Conservation (phyloP, 1,139 yeast genomes). For the Candida labiduridarum region DNA sequence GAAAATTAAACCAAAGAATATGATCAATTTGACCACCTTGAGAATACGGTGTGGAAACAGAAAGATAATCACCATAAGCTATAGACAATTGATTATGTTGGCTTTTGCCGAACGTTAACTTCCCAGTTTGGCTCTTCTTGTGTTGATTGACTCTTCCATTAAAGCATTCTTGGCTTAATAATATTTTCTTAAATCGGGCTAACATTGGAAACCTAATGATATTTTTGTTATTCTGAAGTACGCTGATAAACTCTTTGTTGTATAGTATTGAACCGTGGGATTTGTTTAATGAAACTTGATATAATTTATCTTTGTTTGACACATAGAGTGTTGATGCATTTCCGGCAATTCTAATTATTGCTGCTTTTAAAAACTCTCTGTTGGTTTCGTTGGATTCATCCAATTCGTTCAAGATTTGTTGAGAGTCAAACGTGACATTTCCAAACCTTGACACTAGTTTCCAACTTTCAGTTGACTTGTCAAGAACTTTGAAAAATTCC, state of each 20-base stretch:
- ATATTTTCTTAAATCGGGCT: conserved; percentile 31
- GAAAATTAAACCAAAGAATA: conserved; percentile 44
- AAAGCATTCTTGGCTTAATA: conserved; percentile 24
- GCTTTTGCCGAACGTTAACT: conserved; percentile 28
- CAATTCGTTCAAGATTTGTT: conserved; percentile 26
- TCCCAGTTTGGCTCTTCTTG: conserved; percentile 20
- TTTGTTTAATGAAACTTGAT: conserved; percentile 25
- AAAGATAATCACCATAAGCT: conserved; percentile 31
- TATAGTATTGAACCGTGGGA: conserved; percentile 22
- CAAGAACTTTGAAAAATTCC: conserved; percentile 28
- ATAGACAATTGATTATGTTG: conserved; percentile 32
- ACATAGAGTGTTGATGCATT: conserved; percentile 30
- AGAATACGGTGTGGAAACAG: conserved; percentile 42
- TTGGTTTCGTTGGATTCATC: conserved; percentile 20
- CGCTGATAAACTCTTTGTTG: conserved; percentile 31
- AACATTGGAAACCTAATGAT: conserved; percentile 33
- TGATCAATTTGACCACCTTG: conserved; percentile 33
- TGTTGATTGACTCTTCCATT: conserved; percentile 20
- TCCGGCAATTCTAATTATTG: conserved; percentile 25
- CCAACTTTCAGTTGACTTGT: conserved; percentile 34
- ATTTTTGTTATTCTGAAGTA: conserved; percentile 23
- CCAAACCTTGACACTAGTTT: conserved; percentile 41
- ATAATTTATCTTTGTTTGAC: conserved; percentile 24
- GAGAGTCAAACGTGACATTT: conserved; percentile 31
- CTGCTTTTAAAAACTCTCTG: conserved; percentile 26